Percentiles rank a stretch among this genome's conserved stretches.
phyloP scores from a whole-genome alignment of 2,329 filamentous ascomycete genomes.

The Camillea tinctor region DNA sequence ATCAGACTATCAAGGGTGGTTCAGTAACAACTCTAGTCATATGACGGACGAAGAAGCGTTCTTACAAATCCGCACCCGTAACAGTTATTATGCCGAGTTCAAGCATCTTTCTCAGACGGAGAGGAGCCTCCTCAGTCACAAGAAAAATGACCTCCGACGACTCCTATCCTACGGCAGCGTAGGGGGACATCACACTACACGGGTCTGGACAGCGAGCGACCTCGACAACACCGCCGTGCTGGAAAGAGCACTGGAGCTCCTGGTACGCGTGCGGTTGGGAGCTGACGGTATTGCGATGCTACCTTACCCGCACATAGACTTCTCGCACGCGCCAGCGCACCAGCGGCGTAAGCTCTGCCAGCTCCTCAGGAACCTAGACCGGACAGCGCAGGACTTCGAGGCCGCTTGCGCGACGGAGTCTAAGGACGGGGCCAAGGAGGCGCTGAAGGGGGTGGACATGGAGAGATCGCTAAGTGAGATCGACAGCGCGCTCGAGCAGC shows the following conservation, averaged over 20 bases:
- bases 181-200: not conserved
- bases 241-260: constrained; percentile 28
- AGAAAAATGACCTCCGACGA: constrained; percentile 27
- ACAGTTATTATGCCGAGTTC: constrained; percentile 26
- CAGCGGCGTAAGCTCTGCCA: not conserved
- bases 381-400: too few relatives aligned
- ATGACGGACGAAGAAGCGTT: constrained; percentile 9
- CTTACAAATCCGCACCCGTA: constrained; percentile 14
- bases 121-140: constrained; percentile 21
- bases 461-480: too few relatives aligned
- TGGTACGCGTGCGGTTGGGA: constrained; percentile 25
- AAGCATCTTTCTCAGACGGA: constrained; percentile 14
- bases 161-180: constrained; percentile 20
- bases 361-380: too few relatives aligned
- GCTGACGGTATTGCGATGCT: constrained; percentile 23
- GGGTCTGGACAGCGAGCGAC: constrained; percentile 15
- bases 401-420: too few relatives aligned
- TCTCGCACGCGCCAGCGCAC: constrained; percentile 8
- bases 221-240: constrained; percentile 23
- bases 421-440: too few relatives aligned
- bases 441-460: too few relatives aligned
- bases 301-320: constrained; percentile 26
- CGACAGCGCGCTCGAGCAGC: too few relatives aligned
- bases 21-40: not conserved
- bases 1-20: too few relatives aligned